A percentile compares a stretch with the other conserved stretches of the same genome.
phyloP scores from a whole-genome alignment of 1,139 yeast genomes.

The Hansenula lynferdii region DNA sequence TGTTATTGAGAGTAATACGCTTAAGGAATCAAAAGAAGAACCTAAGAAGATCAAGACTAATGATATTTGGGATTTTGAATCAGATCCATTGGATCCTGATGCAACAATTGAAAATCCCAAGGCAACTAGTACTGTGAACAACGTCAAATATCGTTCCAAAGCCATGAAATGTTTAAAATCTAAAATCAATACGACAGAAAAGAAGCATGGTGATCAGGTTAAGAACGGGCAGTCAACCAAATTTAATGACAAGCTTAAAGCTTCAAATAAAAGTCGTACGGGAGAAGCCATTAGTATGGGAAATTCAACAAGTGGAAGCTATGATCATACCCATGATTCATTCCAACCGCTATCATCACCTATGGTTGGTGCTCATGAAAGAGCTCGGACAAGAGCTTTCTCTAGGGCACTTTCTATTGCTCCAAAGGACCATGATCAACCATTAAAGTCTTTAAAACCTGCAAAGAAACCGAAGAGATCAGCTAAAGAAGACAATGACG shows the following conservation, averaged over 20 bases:
- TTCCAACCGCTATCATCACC: slow-evolving; percentile 10
- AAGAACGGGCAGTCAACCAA: too few relatives aligned
- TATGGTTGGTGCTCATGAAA: slow-evolving; percentile 5
- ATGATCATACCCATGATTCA: slow-evolving; percentile 5
- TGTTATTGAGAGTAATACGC: not conserved
- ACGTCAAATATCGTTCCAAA: slow-evolving; percentile 5
- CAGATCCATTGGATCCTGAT: slow-evolving; percentile 7
- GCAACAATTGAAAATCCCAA: not conserved
- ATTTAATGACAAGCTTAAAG: not conserved
- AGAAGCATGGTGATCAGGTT: too few relatives aligned
- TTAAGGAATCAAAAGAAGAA: too few relatives aligned
- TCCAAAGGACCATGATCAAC: too few relatives aligned
- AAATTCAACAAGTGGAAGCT: slow-evolving; percentile 5
- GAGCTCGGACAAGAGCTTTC: slow-evolving; percentile 4
- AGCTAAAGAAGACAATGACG: not conserved
- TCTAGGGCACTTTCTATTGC: not conserved
- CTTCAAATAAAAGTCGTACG: not conserved
- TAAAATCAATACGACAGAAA: not conserved
- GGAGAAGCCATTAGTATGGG: not conserved
- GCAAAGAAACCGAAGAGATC: too few relatives aligned
- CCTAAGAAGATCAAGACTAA: not conserved
- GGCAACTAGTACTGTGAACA: slow-evolving; percentile 1
- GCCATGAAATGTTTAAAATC: slow-evolving; percentile 10
- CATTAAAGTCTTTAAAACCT: too few relatives aligned
- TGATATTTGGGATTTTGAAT: slow-evolving; percentile 21